Conservation (phyloP, 2,329 filamentous ascomycete species). For the Thermoascus crustaceus region DNA sequence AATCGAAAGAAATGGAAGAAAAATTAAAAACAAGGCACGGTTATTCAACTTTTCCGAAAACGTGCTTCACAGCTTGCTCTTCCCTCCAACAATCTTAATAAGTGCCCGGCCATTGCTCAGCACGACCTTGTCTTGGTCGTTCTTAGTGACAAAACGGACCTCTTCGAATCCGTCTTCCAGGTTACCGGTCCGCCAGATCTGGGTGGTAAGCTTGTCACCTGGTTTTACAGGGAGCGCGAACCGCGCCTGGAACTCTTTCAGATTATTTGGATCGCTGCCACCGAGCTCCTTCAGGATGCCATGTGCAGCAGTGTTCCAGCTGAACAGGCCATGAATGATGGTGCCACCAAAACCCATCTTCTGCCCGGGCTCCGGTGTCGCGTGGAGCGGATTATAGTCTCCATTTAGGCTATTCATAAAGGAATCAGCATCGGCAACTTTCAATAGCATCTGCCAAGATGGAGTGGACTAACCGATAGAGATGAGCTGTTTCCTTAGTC, state of each 20-base stretch:
- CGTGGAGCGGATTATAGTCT: constrained; percentile 91
- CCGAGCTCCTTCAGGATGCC: constrained; percentile 65
- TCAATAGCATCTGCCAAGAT: background rate
- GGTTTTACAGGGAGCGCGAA: constrained; percentile 80
- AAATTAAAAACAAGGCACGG: too few species aligned
- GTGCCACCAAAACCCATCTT: constrained; percentile 87
- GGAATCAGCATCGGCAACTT: constrained; percentile 5
- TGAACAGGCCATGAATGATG: constrained; percentile 85
- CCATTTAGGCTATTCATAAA: constrained; percentile 66
- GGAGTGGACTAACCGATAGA: constrained; percentile 51
- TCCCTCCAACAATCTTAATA: constrained; percentile 56
- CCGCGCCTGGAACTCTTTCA: constrained; percentile 81
- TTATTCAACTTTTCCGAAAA: too few species aligned
- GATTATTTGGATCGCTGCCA: constrained; percentile 66
- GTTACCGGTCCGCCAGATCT: constrained; percentile 71
- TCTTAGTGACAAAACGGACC: constrained; percentile 67
- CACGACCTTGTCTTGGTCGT: constrained; percentile 74
- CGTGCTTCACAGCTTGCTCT: constrained; percentile 54
- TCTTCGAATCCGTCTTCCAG: constrained; percentile 62
- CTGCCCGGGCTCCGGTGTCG: constrained; percentile 71
- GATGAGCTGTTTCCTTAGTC: constrained; percentile 60
- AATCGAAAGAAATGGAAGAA: too few species aligned
- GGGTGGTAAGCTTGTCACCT: constrained; percentile 70
- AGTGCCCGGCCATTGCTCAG: constrained; percentile 79
- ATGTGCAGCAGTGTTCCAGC: constrained; percentile 73